Conservation (phyloP, 352 stramenopile species). For the Phytophthora pseudosyringae region DNA sequence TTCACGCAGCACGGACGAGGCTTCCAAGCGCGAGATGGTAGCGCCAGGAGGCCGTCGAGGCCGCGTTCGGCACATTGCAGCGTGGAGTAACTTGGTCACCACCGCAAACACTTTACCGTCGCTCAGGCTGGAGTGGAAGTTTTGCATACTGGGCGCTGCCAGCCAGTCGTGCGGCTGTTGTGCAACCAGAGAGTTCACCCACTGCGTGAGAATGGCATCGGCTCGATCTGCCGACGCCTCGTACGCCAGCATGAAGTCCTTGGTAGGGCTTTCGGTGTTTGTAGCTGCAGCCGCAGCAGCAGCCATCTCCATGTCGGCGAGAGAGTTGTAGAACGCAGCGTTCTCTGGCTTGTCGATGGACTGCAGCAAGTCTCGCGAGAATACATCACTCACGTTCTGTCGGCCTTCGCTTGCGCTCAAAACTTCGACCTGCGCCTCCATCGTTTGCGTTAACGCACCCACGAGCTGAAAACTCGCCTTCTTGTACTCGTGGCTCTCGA, state of each 20-base stretch:
- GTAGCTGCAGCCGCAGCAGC: conserved; percentile 3
- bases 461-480: conserved; percentile 73
- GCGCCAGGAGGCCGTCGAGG: conserved; percentile 37
- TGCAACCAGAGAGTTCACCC: conserved; percentile 69
- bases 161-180: conserved; percentile 62
- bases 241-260: conserved; percentile 39
- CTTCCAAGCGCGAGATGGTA: conserved; percentile 54
- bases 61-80: conserved; percentile 64
- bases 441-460: conserved; percentile 44
- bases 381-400: conserved; percentile 67
- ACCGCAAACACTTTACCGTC: conserved; percentile 64
- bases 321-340: conserved; percentile 68
- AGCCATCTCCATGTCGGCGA: conserved; percentile 47
- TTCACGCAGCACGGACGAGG: conserved; percentile 66
- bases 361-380: conserved; percentile 68
- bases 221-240: conserved; percentile 68
- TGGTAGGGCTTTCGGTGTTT: conserved; percentile 5
- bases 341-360: conserved; percentile 72
- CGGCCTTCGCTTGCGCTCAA: conserved; percentile 66
- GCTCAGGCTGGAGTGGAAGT: conserved; percentile 71
- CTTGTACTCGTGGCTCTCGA: conserved; percentile 72
- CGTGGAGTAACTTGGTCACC: conserved; percentile 70
- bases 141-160: conserved; percentile 50
- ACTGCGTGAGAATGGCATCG: conserved; percentile 77
- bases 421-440: conserved; percentile 69